Conservation (phyloP, 1,284 basidiomycete genomes). For the Cryptococcus amylolentus region DNA sequence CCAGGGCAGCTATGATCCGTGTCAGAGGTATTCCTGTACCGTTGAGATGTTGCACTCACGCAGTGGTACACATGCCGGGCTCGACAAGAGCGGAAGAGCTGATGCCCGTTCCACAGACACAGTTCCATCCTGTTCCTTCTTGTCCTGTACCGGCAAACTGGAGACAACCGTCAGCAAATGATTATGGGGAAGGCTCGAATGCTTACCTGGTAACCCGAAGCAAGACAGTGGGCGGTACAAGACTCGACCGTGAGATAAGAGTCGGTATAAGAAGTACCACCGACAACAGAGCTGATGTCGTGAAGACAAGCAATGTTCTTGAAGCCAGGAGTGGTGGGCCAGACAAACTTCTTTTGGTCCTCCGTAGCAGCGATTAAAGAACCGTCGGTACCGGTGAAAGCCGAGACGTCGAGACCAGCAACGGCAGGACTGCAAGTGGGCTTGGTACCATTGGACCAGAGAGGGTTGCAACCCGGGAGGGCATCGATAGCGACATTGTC, state of each 20-base stretch:
- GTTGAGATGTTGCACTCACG: not conserved
- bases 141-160: conserved; percentile 14
- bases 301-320: conserved; percentile 9
- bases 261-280: not conserved
- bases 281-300: not conserved
- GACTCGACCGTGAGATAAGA: conserved; percentile 5
- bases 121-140: conserved; percentile 12
- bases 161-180: too few species aligned
- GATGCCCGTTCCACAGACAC: conserved; percentile 26
- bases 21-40: too few species aligned
- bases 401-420: conserved; percentile 17
- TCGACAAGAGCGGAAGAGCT: conserved; percentile 13
- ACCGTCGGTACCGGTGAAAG: conserved; percentile 22
- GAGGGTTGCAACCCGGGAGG: conserved; percentile 31
- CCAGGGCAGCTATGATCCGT: conserved; percentile 19
- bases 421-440: conserved; percentile 18
- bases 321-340: conserved; percentile 4
- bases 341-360: conserved; percentile 2
- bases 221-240: conserved; percentile 12
- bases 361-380: conserved; percentile 6
- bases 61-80: conserved; percentile 27
- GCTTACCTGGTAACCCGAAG: conserved; percentile 9
- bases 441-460: conserved; percentile 20
- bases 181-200: not conserved
- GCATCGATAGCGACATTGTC: conserved; percentile 18